Evolutionary conservation across 768 basidiomycete species (phyloP), one percentile per base, ranked within the genome.

Genomic region (Mycena metata): DNA sequence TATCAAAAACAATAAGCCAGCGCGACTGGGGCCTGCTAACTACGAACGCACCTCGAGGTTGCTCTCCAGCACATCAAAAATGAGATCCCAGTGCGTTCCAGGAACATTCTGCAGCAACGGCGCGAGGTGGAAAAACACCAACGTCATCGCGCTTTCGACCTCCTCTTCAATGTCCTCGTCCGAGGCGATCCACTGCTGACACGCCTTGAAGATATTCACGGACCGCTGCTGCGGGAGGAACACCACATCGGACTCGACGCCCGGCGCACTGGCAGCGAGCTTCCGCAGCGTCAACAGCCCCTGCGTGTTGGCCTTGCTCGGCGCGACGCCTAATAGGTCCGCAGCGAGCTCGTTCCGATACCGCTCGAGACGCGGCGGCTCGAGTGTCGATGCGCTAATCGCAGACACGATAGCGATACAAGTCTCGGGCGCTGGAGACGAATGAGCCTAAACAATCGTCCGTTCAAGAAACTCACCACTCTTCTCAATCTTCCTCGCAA

Each of bases 291-390:
- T 77, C 26, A 88, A 76, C 6, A 97, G 81, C 0, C 96, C 96
- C 12, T 89, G 86, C 0, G 84, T 85, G 67, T 90, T 89, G n/a
- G 89, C 90, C 49, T 89, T 87, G 7, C 78, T 72, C 0, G 91
- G 76, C 1, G 85, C 85, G 16, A 98, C 83, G 24, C 91, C 92
- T 0, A 93, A 81, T 5, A 96, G 77, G 21, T 84, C 85, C n/a
- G 94, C 91, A 0, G 97, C 96, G 12, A 96, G 84, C 78, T 98
- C 96, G 76, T 96, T 98, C 21, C 96, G 88, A 74, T 92, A 93
- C 21, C 94, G 85, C 72, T 93, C 91, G 24, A 97, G 84, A 21
- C 88, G 87, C 0, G 86, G 86, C 10, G 89, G 89, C 70, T 96
- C 95, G 1, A 89, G 84, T 0, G 90, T 89, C 24, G 86, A 85